Evolutionary conservation across 2,329 filamentous ascomycete species (phyloP), one percentile per base, ranked within the genome.

Genomic region (Beauveria caledonica): DNA sequence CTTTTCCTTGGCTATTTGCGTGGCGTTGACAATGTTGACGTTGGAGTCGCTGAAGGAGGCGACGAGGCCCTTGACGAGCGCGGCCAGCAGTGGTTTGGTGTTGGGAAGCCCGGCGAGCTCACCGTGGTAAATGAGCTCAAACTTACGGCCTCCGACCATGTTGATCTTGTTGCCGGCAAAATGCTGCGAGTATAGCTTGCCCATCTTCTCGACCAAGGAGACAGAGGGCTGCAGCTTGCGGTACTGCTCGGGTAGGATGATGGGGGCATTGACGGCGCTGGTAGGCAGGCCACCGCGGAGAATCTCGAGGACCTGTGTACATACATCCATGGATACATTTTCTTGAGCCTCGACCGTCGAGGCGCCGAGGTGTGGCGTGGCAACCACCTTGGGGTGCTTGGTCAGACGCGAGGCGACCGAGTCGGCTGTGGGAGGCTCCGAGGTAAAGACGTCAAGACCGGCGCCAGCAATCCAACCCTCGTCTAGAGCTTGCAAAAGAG

Each of bases 311-410:
- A 92, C 88, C 73, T 94, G 89, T 39, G 87, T 86, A 71, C 89
- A 93, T 9, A 93, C 90, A 66, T 93, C 90, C 63, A 92, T 82
- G 1, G 87, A 89, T 3, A 92, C 89, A 63, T 92, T 92, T 68
- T 93, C 89, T 71, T 94, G 89, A 0, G 90, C 90, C 77, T 94
- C 90, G 39, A 88, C 81, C 0, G 90, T 94, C 0, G 86, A 90
- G 0, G 90, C 90, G 8, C 89, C 89, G 0, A 94, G 78, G 70
- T 94, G 90, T 1, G 90, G 90, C 8, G 90, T 93, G 1, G 86
- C 86, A 2, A 93, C 85, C 0, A 91, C 88, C 64, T 84, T 86
- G 1, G 86, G 82, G 66, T 93, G 89, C 10, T 77, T 78, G 60
- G 88, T 82, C 9, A 94, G 77, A 49, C 78, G 79, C 11, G 79